Conservation (phyloP, 805 yeast genomes). For the Ogataea allantospora region DNA sequence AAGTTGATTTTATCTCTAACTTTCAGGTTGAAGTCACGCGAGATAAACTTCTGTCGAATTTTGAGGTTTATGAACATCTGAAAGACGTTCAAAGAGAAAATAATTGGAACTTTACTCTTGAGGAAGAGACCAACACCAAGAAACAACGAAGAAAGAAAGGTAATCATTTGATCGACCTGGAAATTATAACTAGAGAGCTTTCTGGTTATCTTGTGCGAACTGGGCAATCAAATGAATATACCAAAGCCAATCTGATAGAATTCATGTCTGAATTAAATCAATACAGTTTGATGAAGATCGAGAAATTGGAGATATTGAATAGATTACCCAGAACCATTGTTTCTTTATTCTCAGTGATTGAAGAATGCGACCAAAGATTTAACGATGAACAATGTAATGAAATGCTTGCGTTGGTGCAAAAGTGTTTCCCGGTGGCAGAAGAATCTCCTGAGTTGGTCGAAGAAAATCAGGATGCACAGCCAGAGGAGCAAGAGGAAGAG, state of each 20-base stretch:
- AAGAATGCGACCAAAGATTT: conserved; percentile 89
- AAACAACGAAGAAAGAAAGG: conserved; percentile 31
- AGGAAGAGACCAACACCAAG: conserved; percentile 21
- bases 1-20: neutral
- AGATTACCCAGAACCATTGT: conserved; percentile 79
- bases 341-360: conserved; percentile 73
- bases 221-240: conserved; percentile 35
- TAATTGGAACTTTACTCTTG: conserved; percentile 44
- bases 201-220: conserved; percentile 39
- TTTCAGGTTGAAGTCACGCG: conserved; percentile 47
- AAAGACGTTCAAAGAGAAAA: conserved; percentile 45
- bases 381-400: conserved; percentile 61
- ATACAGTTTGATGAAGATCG: conserved; percentile 72
- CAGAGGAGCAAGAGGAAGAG: conserved; percentile 23
- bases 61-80: conserved; percentile 60
- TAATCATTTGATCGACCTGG: conserved; percentile 44
- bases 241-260: conserved; percentile 31
- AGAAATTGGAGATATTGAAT: conserved; percentile 79
- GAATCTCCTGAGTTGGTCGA: conserved; percentile 24
- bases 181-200: conserved; percentile 48
- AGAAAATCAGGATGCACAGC: conserved; percentile 19
- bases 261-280: conserved; percentile 43
- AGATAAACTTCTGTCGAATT: conserved; percentile 61
- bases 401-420: conserved; percentile 55
- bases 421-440: conserved; percentile 47